These are phyloP conservation scores for Penicillium nucicola DNA, from an alignment of 495 filamentous ascomycete genomes.

Conservation along the genomic window DNA sequence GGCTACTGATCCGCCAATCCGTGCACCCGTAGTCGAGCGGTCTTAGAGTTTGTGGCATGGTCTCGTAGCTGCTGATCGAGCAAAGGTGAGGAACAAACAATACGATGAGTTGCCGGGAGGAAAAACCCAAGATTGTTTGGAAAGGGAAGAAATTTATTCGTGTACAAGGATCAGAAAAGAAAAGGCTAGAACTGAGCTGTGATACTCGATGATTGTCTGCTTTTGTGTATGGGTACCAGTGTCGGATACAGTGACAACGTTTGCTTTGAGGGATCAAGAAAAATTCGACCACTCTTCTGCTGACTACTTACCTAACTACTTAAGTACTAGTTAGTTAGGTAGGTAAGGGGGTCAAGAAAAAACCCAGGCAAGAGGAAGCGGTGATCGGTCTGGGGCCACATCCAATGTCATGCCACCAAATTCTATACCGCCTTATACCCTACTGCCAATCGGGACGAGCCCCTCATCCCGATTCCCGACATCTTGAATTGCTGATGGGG, in stretches of 20 bases:
- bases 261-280: slow-evolving; percentile 10
- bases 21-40: slow-evolving; percentile 37
- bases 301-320: slow-evolving; percentile 3
- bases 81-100: slow-evolving; percentile 17
- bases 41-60: slow-evolving; percentile 21
- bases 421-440: no score
- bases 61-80: slow-evolving; percentile 21
- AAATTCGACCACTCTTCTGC: slow-evolving; percentile 9
- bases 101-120: slow-evolving; percentile 15
- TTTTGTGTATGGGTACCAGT: slow-evolving; percentile 9
- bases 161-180: slow-evolving; percentile 9
- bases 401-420: no score
- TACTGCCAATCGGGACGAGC: no score
- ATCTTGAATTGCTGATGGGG: no score
- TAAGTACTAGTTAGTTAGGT: not conserved
- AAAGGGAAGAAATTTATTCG: slow-evolving; percentile 7
- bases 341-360: not conserved
- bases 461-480: no score
- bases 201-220: slow-evolving; percentile 10
- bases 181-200: slow-evolving; percentile 14
- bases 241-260: slow-evolving; percentile 10
- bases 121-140: slow-evolving; percentile 11
- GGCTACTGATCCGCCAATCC: slow-evolving; percentile 34
- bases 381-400: not conserved
- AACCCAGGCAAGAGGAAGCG: not conserved